These are phyloP conservation scores for Macrocybe gigantea DNA, from an alignment of 768 basidiomycete genomes.

Conservation along the genomic window DNA sequence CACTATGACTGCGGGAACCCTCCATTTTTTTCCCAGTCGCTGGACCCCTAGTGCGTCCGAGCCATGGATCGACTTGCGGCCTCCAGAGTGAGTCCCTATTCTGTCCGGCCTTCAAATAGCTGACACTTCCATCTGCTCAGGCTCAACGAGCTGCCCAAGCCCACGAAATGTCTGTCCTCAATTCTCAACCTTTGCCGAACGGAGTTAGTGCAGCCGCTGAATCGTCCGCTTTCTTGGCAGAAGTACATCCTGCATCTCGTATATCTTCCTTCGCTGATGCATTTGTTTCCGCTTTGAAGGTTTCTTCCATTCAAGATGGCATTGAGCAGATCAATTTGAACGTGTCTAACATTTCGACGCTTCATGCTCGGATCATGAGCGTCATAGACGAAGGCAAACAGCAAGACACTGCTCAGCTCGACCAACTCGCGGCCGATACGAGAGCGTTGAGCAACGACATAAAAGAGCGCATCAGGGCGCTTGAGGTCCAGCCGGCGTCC, in stretches of 20 bases:
- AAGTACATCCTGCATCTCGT: constrained; percentile 18
- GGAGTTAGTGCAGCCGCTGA: constrained; percentile 4
- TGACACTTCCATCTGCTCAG: no score
- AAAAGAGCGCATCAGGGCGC: constrained; percentile 51
- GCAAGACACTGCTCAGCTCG: constrained; percentile 34
- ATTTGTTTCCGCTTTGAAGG: constrained; percentile 16
- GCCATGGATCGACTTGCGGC: constrained; percentile 34
- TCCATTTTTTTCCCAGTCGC: neutral
- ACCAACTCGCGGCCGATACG: constrained; percentile 55
- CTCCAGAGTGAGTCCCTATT: constrained; percentile 21
- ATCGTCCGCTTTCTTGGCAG: constrained; percentile 25
- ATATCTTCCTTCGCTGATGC: no score
- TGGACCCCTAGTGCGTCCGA: constrained; percentile 4
- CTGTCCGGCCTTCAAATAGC: neutral
- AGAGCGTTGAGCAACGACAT: constrained; percentile 51
- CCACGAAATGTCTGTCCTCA: constrained; percentile 25
- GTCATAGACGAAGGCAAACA: constrained; percentile 24
- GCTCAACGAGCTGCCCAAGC: constrained; percentile 1
- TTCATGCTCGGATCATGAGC: constrained; percentile 32
- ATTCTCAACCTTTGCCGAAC: constrained; percentile 2
- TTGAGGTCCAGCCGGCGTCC: constrained; percentile 32
- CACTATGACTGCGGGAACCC: neutral
- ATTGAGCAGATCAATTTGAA: constrained; percentile 33
- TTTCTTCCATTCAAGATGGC: constrained; percentile 32
- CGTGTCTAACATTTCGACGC: constrained; percentile 28